Base-by-base conservation (phyloP, 768 basidiomycete species). In the Leccinellum luteum region DNA sequence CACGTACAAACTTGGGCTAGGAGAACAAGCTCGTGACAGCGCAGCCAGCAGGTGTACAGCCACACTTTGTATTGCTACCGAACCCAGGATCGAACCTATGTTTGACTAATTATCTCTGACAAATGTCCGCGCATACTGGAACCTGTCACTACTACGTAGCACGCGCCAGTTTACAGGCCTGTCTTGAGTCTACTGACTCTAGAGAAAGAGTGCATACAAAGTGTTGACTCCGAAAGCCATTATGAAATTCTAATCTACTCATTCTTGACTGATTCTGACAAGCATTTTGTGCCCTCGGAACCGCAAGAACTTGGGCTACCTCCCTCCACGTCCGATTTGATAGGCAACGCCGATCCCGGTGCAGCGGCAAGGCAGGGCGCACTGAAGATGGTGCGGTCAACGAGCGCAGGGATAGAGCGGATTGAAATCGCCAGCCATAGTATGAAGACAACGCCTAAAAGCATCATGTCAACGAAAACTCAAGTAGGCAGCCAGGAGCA, bases 371-470 rank as follows among this genome's bases (percentile, higher is more conserved):
- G 69, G 54, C 74, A 80, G 8, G 80, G 81, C 10, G 79, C 78
- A 47, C 70, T 69, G 64, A 83, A 83, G 58, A 81, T 74, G 30
- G 79, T 71, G 13, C 79, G 76, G 60, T 80, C 73, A 61, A 78
- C 73, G 54, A 82, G 62, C 3, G 76, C 73, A 21, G 78, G 76
- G 32, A 82, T 72, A 17, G 79, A 81, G 45, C 74, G 74, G 2
- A 73, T n/a, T 19, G 76, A 71, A 21, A 80, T 69, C 38, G 63
- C 67, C 23, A 68, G 23, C 81, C 82, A 83, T 4, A 82, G 50
- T 14, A 74, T 17, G 56, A 80, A 75, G 12, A 75, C 75, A 25
- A 78, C 17, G 23, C 74, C 80, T 81, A 58, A 4, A 35, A 15
- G n/a, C 5, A 45, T 2, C 15, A 17, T 19, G 25, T 55, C 27